phyloP scores from a whole-genome alignment of 495 filamentous ascomycete genomes.

The Immersiella caudata region DNA sequence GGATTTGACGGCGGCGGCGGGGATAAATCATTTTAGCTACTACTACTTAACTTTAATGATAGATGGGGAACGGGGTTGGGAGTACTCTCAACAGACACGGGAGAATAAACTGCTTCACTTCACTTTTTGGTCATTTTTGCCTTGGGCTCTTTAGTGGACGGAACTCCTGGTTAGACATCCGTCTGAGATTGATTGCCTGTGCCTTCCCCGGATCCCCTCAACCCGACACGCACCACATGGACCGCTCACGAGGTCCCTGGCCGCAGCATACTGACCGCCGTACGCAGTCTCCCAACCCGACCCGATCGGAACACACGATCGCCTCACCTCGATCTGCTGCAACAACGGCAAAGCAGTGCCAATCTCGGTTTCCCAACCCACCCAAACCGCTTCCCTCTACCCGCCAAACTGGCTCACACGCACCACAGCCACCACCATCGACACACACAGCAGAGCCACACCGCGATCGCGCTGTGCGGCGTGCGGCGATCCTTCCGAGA shows the following conservation, averaged over 20 bases:
- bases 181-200: not conserved
- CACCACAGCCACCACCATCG: not conserved
- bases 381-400: not conserved
- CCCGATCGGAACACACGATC: not conserved
- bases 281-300: not conserved
- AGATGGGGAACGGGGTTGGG: not conserved
- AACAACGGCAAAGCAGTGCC: not conserved
- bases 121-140: not conserved
- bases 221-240: not conserved
- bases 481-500: not conserved
- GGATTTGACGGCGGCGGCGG: not conserved
- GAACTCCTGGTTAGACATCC: not conserved
- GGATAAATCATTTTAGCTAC: not conserved
- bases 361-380: not conserved
- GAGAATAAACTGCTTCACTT: not conserved
- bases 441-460: not conserved
- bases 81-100: not conserved
- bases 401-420: not conserved
- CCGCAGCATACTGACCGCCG: not conserved
- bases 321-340: not conserved
- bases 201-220: not conserved
- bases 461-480: too few relatives aligned
- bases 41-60: slow-evolving; percentile 1
- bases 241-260: not conserved
- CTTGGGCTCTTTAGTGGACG: not conserved